phyloP scores from a whole-genome alignment of 2,329 filamentous ascomycete genomes.

The Ilyonectria destructans region DNA sequence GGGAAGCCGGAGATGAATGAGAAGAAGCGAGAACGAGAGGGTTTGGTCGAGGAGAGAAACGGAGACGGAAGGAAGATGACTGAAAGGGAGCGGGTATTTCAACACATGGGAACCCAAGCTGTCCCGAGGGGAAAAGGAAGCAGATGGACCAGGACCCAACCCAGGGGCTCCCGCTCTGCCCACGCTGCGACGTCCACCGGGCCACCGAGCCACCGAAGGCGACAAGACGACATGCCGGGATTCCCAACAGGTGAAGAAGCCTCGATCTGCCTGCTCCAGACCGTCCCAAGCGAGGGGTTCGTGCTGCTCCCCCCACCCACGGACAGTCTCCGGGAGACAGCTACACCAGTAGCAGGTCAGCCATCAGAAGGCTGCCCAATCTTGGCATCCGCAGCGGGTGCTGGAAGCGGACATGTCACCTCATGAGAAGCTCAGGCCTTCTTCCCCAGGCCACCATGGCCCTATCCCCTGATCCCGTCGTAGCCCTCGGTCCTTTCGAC shows the following conservation, averaged over 20 bases:
- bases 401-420: slow-evolving; percentile 32
- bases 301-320: slow-evolving; percentile 26
- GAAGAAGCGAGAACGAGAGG: slow-evolving; percentile 20
- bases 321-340: slow-evolving; percentile 10
- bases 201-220: slow-evolving; percentile 35
- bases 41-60: slow-evolving; percentile 26
- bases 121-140: slow-evolving; percentile 34
- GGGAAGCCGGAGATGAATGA: background rate
- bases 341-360: slow-evolving; percentile 26
- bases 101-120: slow-evolving; percentile 22
- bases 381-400: slow-evolving; percentile 25
- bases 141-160: slow-evolving; percentile 24
- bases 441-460: slow-evolving; percentile 28
- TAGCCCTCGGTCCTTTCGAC: slow-evolving; percentile 31
- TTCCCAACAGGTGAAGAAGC: slow-evolving; percentile 28
- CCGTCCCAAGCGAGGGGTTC: slow-evolving; percentile 27
- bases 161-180: slow-evolving; percentile 33
- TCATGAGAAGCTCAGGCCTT: slow-evolving; percentile 37
- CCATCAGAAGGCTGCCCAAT: slow-evolving; percentile 21
- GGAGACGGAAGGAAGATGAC: slow-evolving; percentile 21
- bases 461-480: slow-evolving; percentile 34
- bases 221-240: slow-evolving; percentile 28
- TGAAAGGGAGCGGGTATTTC: slow-evolving; percentile 36
- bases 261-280: slow-evolving; percentile 20
- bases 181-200: slow-evolving; percentile 26